Percentiles rank a stretch among this genome's conserved stretches.
These are phyloP conservation scores for Nematodospora anomalae DNA, from an alignment of 1,139 yeast species.

Conservation along the genomic window DNA sequence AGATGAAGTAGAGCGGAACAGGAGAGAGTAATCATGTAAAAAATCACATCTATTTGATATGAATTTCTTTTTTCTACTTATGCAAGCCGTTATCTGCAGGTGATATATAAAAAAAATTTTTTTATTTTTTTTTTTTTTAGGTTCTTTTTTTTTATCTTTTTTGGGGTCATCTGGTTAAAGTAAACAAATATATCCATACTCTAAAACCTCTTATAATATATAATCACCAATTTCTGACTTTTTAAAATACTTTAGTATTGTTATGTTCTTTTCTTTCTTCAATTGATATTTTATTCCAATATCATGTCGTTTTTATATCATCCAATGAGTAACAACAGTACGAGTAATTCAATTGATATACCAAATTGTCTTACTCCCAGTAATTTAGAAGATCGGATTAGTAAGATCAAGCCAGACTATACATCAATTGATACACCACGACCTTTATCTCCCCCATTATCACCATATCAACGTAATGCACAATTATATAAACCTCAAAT, in stretches of 20 bases:
- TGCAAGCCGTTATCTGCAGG: neutral
- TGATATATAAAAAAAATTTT: too few relatives aligned
- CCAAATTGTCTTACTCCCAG: conserved; percentile 43
- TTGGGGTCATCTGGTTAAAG: neutral
- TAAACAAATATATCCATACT: neutral
- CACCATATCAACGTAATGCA: conserved; percentile 50
- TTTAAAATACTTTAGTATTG: too few relatives aligned
- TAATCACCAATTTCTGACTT: neutral
- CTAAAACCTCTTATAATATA: too few relatives aligned
- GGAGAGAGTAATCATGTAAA: too few relatives aligned
- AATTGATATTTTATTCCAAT: conserved; percentile 1
- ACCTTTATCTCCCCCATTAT: conserved; percentile 62
- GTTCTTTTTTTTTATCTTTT: too few relatives aligned
- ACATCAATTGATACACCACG: conserved; percentile 7
- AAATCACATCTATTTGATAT: too few relatives aligned
- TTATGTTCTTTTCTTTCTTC: conserved; percentile 1
- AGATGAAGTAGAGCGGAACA: too few relatives aligned
- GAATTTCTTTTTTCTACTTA: too few relatives aligned
- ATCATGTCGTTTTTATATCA: conserved; percentile 34
- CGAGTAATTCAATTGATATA: conserved; percentile 22
- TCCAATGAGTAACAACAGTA: conserved; percentile 25
- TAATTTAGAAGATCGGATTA: conserved; percentile 9
- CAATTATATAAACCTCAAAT: conserved; percentile 7
- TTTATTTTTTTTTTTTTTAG: too few relatives aligned
- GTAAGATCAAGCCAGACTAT: conserved; percentile 1